Percentiles rank a stretch among this genome's conserved stretches.
Conservation (phyloP, 768 basidiomycete genomes). For the Xerocomellus intermedius region DNA sequence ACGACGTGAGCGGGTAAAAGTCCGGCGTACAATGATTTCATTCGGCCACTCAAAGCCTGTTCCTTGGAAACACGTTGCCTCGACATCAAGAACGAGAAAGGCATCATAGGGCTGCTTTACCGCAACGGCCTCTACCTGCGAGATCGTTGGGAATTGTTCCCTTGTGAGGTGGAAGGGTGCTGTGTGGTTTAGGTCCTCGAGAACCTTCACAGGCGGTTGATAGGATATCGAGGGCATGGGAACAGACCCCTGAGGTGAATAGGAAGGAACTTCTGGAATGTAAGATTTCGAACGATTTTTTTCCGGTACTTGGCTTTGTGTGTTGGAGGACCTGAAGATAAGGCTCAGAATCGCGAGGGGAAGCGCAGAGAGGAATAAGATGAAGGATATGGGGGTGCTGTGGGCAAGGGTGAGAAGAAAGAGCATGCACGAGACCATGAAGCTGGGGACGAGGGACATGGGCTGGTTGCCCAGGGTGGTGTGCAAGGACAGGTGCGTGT, state of each 20-base stretch:
- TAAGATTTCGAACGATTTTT: background rate
- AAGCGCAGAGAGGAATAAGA: background rate
- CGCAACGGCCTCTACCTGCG: slow-evolving; percentile 12
- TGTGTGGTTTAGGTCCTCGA: slow-evolving; percentile 3
- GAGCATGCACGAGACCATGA: slow-evolving; percentile 9
- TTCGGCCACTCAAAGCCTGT: slow-evolving; percentile 81
- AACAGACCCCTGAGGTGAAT: background rate
- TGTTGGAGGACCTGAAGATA: background rate
- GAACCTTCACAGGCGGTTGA: slow-evolving; percentile 5
- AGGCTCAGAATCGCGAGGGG: slow-evolving; percentile 9
- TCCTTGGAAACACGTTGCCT: slow-evolving; percentile 75
- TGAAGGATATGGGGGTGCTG: background rate
- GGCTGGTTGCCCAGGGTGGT: slow-evolving; percentile 6
- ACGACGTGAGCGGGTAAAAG: slow-evolving; percentile 16
- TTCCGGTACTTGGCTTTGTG: background rate
- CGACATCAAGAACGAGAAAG: slow-evolving; percentile 87
- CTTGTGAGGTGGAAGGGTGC: background rate
- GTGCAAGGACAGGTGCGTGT: slow-evolving; percentile 18
- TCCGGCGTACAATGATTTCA: slow-evolving; percentile 81
- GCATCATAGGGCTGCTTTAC: slow-evolving; percentile 60
- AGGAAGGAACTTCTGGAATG: background rate
- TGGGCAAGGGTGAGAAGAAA: slow-evolving; percentile 12
- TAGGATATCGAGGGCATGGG: slow-evolving; percentile 22
- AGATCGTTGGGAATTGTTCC: background rate
- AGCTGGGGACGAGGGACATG: slow-evolving; percentile 2